These are phyloP conservation scores for Sarcomyxa edulis DNA, from an alignment of 768 basidiomycete genomes.

Conservation along the genomic window DNA sequence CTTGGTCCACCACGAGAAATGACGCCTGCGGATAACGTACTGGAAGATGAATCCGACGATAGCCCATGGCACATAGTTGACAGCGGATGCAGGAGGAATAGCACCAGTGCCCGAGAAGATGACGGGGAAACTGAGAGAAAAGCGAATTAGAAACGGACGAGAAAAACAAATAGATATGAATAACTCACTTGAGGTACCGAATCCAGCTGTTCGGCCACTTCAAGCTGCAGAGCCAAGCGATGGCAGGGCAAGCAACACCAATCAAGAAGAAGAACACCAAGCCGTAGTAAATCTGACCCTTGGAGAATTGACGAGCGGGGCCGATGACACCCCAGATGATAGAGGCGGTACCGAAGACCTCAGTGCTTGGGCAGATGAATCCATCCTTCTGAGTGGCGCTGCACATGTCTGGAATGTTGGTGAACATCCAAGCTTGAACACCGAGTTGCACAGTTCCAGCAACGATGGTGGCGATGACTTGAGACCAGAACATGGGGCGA, in stretches of 20 bases:
- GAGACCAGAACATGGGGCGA: slow-evolving; percentile 64
- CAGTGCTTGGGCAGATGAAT: slow-evolving; percentile 66
- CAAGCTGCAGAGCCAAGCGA: slow-evolving; percentile 47
- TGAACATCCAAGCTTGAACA: slow-evolving; percentile 77
- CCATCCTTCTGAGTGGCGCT: slow-evolving; percentile 44
- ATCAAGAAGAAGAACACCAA: slow-evolving; percentile 48
- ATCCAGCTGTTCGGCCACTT: slow-evolving; percentile 60
- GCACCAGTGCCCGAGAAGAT: slow-evolving; percentile 54
- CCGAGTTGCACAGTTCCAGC: slow-evolving; percentile 72
- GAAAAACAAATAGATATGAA: neutral
- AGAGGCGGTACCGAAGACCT: slow-evolving; percentile 70
- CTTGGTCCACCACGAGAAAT: slow-evolving; percentile 70
- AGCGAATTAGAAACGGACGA: neutral
- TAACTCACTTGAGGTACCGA: slow-evolving; percentile 57
- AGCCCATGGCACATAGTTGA: slow-evolving; percentile 67
- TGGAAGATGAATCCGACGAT: slow-evolving; percentile 66
- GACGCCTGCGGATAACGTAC: slow-evolving; percentile 49
- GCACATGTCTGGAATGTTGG: slow-evolving; percentile 62
- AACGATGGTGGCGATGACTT: slow-evolving; percentile 61
- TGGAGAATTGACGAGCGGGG: slow-evolving; percentile 63
- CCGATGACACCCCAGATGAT: slow-evolving; percentile 84
- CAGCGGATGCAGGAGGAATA: slow-evolving; percentile 63
- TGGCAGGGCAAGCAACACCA: slow-evolving; percentile 56
- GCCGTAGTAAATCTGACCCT: slow-evolving; percentile 56
- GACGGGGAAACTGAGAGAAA: slow-evolving; percentile 36